A percentile compares a stretch with the other conserved stretches of the same genome.
These are phyloP conservation scores for Marvania coccoides DNA, from an alignment of 139 green algal species.

Conservation along the genomic window DNA sequence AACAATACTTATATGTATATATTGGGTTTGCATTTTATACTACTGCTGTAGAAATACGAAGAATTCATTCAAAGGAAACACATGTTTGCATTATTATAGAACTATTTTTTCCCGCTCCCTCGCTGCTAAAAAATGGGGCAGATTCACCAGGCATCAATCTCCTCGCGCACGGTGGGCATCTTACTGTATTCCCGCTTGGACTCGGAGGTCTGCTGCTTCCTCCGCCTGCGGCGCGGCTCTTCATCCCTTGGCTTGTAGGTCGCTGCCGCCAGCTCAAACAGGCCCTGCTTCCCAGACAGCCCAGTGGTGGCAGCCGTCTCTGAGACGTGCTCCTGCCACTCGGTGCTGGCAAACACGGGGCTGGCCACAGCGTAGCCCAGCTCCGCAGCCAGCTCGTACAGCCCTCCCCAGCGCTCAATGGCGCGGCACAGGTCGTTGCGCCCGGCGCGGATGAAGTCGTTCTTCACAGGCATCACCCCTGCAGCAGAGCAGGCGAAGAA, in stretches of 20 bases:
- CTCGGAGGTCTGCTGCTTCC: neutral
- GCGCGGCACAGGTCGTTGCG: constrained; percentile 38
- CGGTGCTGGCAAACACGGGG: neutral
- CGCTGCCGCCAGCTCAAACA: constrained; percentile 35
- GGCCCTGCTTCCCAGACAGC: constrained; percentile 18
- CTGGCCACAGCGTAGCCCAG: neutral
- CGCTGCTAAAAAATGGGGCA: neutral
- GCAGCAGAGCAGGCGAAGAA: neutral
- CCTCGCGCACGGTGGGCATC: constrained; percentile 1
- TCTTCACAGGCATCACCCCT: constrained; percentile 40
- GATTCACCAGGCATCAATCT: constrained; percentile 20
- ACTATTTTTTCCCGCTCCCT: neutral
- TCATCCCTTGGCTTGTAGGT: constrained; percentile 14
- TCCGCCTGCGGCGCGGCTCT: neutral
- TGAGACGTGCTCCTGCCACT: constrained; percentile 29
- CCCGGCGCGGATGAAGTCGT: constrained; percentile 23
- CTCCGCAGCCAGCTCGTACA: constrained; percentile 8
- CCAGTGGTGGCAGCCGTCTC: constrained; percentile 20
- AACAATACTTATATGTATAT: neutral
- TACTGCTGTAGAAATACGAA: neutral
- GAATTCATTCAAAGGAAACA: neutral
- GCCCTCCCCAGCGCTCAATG: constrained; percentile 44
- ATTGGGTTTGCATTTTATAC: neutral
- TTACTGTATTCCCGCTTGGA: neutral
- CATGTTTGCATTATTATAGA: neutral